Conservation (phyloP, 495 filamentous ascomycete genomes). For the Podospora didyma region DNA sequence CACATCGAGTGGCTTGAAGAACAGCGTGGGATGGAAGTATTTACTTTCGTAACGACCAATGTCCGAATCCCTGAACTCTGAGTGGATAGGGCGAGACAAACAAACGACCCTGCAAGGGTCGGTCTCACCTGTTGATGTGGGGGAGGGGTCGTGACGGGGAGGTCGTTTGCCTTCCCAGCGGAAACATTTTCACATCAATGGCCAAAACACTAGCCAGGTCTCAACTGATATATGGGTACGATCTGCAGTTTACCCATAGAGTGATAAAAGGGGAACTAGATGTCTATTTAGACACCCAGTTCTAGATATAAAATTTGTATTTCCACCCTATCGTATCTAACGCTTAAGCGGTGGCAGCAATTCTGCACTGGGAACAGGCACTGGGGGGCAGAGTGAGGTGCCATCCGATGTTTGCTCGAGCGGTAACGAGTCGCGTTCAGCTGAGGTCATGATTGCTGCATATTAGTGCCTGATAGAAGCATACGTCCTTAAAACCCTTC, state of each 20-base stretch:
- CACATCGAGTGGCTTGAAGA: not conserved
- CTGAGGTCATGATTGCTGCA: conserved; percentile 1
- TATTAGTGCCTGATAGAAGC: not conserved
- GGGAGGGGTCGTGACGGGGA: no score
- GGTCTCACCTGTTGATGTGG: no score
- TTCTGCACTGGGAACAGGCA: no score
- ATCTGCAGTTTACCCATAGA: no score
- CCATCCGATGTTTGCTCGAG: not conserved
- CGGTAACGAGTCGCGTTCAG: not conserved
- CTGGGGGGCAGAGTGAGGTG: not conserved
- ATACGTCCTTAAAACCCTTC: not conserved
- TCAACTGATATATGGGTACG: no score
- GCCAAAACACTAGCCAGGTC: no score
- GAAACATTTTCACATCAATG: no score
- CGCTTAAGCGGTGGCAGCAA: no score
- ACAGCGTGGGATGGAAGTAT: not conserved
- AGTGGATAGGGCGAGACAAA: not conserved
- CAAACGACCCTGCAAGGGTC: not conserved
- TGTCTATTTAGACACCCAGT: no score
- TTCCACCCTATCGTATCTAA: no score
- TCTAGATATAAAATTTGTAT: no score
- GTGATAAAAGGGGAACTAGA: no score
- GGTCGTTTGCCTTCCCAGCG: not conserved
- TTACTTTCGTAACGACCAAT: not conserved
- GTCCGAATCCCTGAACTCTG: not conserved